Conservation (phyloP, 106 monocot species). For the Apostasia shenzhenica region DNA sequence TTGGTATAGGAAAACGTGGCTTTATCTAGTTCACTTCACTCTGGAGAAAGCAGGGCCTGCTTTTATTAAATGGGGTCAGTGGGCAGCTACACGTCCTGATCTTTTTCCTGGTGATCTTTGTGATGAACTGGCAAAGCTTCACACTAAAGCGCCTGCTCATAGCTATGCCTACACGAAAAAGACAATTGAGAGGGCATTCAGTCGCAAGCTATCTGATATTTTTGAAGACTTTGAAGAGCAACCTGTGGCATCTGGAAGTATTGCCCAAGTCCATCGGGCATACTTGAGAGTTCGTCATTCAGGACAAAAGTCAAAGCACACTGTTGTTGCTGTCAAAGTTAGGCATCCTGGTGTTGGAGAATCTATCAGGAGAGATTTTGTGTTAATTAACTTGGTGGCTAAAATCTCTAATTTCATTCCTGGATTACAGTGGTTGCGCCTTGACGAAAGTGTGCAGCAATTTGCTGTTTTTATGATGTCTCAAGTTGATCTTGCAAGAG, state of each 20-base stretch:
- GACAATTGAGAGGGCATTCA: slow-evolving; percentile 75
- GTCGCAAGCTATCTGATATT: slow-evolving; percentile 59
- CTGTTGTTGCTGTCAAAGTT: slow-evolving; percentile 82
- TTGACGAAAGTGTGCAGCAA: slow-evolving; percentile 88
- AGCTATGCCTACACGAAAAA: slow-evolving; percentile 58
- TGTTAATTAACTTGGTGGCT: slow-evolving; percentile 65
- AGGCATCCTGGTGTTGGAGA: slow-evolving; percentile 88
- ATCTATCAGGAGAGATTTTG: slow-evolving; percentile 73
- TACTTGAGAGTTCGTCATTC: slow-evolving; percentile 43
- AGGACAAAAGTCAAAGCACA: slow-evolving; percentile 27
- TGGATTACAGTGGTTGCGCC: slow-evolving; percentile 74
- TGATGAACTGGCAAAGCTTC: slow-evolving; percentile 60
- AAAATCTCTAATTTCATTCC: slow-evolving; percentile 66
- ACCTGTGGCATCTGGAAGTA: slow-evolving; percentile 85
- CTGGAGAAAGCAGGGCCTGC: slow-evolving; percentile 81
- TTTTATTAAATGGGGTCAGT: slow-evolving; percentile 97
- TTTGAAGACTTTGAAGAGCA: slow-evolving; percentile 82
- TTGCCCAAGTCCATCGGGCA: slow-evolving; percentile 88
- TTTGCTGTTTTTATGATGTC: slow-evolving; percentile 96
- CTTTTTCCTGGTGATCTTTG: slow-evolving; percentile 83
- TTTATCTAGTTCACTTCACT: slow-evolving; percentile 52
- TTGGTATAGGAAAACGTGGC: slow-evolving; percentile 61
- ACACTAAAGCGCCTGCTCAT: slow-evolving; percentile 72
- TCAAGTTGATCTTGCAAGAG: slow-evolving; percentile 89
- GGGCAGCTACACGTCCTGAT: slow-evolving; percentile 93